Conservation (phyloP, 176 grass and related monocot genomes). For the bread wheat (Triticum aestivum) region DNA sequence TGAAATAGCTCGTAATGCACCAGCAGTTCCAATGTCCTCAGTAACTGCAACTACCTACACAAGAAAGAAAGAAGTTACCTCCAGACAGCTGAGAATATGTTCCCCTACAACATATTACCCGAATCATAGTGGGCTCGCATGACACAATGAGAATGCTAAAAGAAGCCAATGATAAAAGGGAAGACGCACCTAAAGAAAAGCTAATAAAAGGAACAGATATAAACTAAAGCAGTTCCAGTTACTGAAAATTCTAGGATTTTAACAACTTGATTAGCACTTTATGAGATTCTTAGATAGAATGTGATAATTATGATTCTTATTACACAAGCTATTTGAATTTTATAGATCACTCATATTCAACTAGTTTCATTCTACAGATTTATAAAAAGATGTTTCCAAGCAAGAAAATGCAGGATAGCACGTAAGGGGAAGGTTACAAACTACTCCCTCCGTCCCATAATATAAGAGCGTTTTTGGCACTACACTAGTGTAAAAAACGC, state of each 20-base stretch:
- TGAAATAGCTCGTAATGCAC: slow-evolving; percentile 73
- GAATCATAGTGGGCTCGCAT: not conserved
- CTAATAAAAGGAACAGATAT: not conserved
- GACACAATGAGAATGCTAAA: slow-evolving; percentile 6
- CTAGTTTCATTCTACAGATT: not conserved
- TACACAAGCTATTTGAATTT: not conserved
- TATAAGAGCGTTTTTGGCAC: too few relatives aligned
- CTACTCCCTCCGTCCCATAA: not conserved
- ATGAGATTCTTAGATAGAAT: not conserved
- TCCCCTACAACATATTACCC: not conserved
- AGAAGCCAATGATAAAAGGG: not conserved
- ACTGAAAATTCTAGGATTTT: not conserved
- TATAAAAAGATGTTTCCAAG: not conserved
- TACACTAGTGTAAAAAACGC: too few relatives aligned
- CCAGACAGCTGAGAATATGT: slow-evolving; percentile 8
- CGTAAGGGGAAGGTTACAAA: not conserved
- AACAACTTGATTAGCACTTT: not conserved
- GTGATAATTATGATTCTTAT: not conserved
- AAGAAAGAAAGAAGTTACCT: slow-evolving; percentile 20
- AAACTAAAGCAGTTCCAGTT: slow-evolving; percentile 2
- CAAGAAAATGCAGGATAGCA: not conserved
- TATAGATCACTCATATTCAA: not conserved
- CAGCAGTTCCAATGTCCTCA: slow-evolving; percentile 89
- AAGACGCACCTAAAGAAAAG: not conserved
- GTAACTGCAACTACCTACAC: slow-evolving; percentile 69